Evolutionary conservation across 208 protist species (phyloP), one percentile per base, ranked within the genome.

Genomic region (Crithidia brevicula): DNA sequence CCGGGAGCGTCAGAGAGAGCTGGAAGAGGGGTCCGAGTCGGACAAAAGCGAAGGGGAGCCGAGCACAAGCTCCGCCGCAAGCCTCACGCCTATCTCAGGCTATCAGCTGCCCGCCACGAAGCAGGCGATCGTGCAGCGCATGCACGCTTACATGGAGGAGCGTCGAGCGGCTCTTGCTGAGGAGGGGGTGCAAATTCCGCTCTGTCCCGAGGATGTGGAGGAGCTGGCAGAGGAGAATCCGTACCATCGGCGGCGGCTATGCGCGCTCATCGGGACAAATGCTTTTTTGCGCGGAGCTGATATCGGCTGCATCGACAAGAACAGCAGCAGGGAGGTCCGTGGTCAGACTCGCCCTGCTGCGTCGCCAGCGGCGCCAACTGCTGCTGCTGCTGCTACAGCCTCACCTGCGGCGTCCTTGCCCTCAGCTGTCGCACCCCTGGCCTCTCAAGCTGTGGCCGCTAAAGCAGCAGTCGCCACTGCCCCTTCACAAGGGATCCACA

Each of bases 231-330:
- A 57, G 10, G 59, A 68, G 27, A 68, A 59, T 36, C 72, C 67
- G 23, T 85, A 86, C 30, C 62, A 75, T 6, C 58, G 76, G 51
- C 69, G 77, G 10, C 76, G 73, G 13, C 72, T 83, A 40, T 77
- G 89, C 50, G 74, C 79, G 22, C 65, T 82, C 30, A 79, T 93
- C 42, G 82, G 82, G 28, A 85, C 82, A 6, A 49, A 70, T 11
- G 58, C 53, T 2, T 93, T 93, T 65, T 34, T 87, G 45, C 71
- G 60, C 4, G 85, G 84, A 27, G 75, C 82, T 1, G 87, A 83
- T 51, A 66, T 72, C 25, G 88, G 88, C 0, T 80, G 76, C 28
- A 67, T 31, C 58, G 25, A 8, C 36, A 49, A 59, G 47, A 34
- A 28, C 8, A 22, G 13, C 9, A 40, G 25, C 6, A 7, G 36